Evolutionary conservation across 139 green algal genomes (phyloP), one percentile per base, ranked within the genome.

Genomic region (Desmodesmus armatus): DNA sequence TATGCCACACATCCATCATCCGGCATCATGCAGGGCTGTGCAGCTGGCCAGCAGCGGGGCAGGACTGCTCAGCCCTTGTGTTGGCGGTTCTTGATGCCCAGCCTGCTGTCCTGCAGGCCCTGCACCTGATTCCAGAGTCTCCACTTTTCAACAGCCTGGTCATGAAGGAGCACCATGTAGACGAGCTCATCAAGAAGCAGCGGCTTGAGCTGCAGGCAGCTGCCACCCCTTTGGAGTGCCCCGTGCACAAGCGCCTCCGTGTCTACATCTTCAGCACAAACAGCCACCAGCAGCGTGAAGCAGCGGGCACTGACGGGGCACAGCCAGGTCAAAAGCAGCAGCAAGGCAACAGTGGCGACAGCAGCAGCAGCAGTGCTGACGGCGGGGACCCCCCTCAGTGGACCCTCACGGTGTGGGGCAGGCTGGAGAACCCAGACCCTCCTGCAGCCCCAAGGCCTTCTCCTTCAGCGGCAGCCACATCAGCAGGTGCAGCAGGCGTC

Each of bases 301-400:
- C 70, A 29, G 70, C 23, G 7, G 5, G 19, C 70, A 17, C 51
- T 62, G 17, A 17, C 51, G n/a, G n/a, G n/a, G n/a, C n/a, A n/a
- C n/a, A n/a, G 39, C 55, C 53, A 60, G 37, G 23, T 31, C 76
- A 72, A 21, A 33, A 53, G 63, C 79, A 69, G 65, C 65, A 51
- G 60, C 77, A 74, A 33, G 9, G 21, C 78, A 62, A 19, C 73
- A 71, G 47, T 35, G 41, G 76, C 55, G 19, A 25, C 41, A 63
- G 65, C 80, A 53, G 65, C 75, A 69, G 75, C 39, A 72, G 60
- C 39, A 6, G 3, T 72, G 63, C 49, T 19, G n/a, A n/a, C n/a
- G n/a, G n/a, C n/a, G n/a, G n/a, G 27, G 80, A 86, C 33, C 80
- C 80, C 37, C 69, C 80, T 31, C 51, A 73, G 9, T 86, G 80